These are phyloP conservation scores for Diplotaxis tenuifolia DNA, from an alignment of 345 rosid genomes.

Conservation along the genomic window DNA sequence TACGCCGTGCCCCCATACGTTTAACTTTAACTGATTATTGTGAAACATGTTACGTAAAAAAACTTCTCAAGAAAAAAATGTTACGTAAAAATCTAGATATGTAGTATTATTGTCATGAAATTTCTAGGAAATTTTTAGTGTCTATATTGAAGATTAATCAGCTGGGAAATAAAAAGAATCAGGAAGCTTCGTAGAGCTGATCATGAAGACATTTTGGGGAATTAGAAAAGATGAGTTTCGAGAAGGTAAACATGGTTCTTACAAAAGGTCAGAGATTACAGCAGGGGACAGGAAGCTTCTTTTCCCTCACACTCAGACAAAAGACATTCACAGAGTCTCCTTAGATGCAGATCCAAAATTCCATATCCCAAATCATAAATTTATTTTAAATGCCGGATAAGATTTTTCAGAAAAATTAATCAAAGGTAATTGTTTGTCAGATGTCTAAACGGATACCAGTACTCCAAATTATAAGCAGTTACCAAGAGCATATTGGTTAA, in stretches of 20 bases:
- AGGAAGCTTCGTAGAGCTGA: constrained; percentile 18
- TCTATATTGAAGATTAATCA: not conserved
- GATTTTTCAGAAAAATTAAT: not conserved
- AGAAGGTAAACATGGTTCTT: not conserved
- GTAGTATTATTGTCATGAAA: not conserved
- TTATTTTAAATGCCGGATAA: not conserved
- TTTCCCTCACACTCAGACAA: no score
- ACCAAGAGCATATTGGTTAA: not conserved
- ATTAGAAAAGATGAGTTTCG: not conserved
- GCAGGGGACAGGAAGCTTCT: not conserved
- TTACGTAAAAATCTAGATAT: not conserved
- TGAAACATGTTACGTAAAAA: not conserved
- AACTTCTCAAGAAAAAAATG: no score
- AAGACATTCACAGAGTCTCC: not conserved
- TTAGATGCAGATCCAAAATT: no score
- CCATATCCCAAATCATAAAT: not conserved
- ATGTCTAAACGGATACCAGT: not conserved
- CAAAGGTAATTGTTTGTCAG: not conserved
- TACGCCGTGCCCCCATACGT: not conserved
- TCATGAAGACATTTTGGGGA: not conserved
- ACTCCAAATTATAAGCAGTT: not conserved
- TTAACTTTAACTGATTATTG: not conserved
- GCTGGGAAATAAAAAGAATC: not conserved
- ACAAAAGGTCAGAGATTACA: not conserved
- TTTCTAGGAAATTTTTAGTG: not conserved